Base-by-base conservation (phyloP, 1,284 basidiomycete species). In the Anthracocystis walkeri region DNA sequence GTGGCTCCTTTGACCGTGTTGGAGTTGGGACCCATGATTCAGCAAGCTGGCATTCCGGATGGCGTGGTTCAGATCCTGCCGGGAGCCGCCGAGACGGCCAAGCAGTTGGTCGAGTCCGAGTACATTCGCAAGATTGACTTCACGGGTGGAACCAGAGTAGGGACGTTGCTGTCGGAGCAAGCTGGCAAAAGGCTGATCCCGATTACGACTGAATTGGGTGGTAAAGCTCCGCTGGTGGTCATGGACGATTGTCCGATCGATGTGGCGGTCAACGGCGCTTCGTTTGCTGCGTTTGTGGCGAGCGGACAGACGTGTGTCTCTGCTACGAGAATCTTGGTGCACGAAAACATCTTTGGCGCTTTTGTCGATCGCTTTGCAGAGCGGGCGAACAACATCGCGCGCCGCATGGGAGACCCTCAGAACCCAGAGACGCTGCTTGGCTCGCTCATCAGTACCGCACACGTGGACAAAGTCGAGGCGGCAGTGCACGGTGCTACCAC, bases 261-360 rank as follows among this genome's bases (percentile, higher is more conserved):
- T 38, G 88, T 88, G 35, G 90, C 92, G 0, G 91, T 92, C 18
- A 92, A 93, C 75, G 92, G 92, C 16, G 89, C 89, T 2, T 90
- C 91, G 2, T 93, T 93, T 81, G 90, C 92, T n/a, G 89, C 90
- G 0, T 94, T 93, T 77, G 87, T 93, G 41, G 92, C 92, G 1
- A 92, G 92, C 35, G 92, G 93, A 2, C 92, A 94, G 86, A 73
- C 70, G 25, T 75, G 71, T 44, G 71, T 75, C 11, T 61, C 71
- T n/a, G 60, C 69, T 2, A 73, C 68, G 7, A 46, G 71, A 18
- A 56, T 73, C 45, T 11, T 65, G 20, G 59, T 72, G n/a, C 68
- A 72, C 40, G 88, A 90, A 44, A 83, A 83, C 10, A 88, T 93
- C 55, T 92, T 92, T 75, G 88, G 91, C 49, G 82, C 85, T 4